A percentile compares a stretch with the other conserved stretches of the same genome.
Conservation (phyloP, 306 rosid genomes). For the Fagus crenata region DNA sequence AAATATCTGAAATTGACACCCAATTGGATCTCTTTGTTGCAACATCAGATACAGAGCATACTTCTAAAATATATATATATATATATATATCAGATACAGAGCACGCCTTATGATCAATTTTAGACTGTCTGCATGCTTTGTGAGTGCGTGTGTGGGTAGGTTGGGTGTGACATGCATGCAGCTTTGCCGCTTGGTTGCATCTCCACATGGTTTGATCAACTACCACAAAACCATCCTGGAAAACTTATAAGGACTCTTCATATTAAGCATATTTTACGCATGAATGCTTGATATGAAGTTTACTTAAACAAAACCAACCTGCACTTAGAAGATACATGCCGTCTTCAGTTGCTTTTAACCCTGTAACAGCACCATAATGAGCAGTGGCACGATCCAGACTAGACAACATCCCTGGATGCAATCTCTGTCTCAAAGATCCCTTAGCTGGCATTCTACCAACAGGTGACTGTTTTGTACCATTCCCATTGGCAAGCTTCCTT, state of each 20-base stretch:
- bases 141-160: not conserved
- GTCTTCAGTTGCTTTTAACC: constrained; percentile 77
- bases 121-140: not conserved
- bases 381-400: constrained; percentile 92
- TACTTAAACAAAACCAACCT: constrained; percentile 44
- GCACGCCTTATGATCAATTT: not conserved
- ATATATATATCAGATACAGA: not conserved
- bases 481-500: constrained; percentile 62
- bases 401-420: constrained; percentile 94
- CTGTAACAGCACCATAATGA: constrained; percentile 96
- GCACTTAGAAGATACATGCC: constrained; percentile 96
- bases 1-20: not conserved
- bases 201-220: not conserved
- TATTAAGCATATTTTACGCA: constrained; percentile 2
- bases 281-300: not conserved
- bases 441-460: constrained; percentile 55
- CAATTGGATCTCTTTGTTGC: not conserved
- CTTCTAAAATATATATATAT: too few relatives aligned
- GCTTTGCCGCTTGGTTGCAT: not conserved
- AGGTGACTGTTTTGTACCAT: constrained; percentile 51
- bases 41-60: not conserved
- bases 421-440: constrained; percentile 68
- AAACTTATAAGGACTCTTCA: not conserved
- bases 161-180: not conserved
- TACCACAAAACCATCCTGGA: not conserved